phyloP scores from a whole-genome alignment of 2,329 filamentous ascomycete genomes.

The Sordariomycetes sp. region DNA sequence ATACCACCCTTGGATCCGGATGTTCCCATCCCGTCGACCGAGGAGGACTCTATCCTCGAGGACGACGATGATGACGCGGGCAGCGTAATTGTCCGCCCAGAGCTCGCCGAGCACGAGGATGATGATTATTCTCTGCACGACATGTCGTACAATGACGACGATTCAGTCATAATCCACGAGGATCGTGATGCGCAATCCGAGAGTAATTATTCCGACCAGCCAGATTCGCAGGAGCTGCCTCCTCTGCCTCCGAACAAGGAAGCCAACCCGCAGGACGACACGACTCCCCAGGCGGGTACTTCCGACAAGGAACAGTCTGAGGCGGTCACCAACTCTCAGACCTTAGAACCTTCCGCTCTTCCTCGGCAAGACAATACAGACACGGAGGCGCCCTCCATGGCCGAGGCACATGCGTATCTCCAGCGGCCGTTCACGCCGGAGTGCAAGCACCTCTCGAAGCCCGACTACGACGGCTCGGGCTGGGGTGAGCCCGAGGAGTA shows the following conservation, averaged over 20 bases:
- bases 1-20: slow-evolving; percentile 65
- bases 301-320: slow-evolving; percentile 1
- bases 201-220: slow-evolving; percentile 19
- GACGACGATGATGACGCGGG: slow-evolving; percentile 29
- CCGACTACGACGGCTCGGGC: slow-evolving; percentile 49
- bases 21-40: slow-evolving; percentile 76
- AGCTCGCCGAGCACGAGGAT: slow-evolving; percentile 50
- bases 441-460: slow-evolving; percentile 33
- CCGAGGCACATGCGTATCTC: slow-evolving; percentile 20
- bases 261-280: slow-evolving; percentile 16
- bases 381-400: slow-evolving; percentile 16
- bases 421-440: slow-evolving; percentile 35
- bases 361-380: slow-evolving; percentile 2
- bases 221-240: background rate
- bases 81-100: slow-evolving; percentile 56
- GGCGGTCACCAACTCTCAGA: slow-evolving; percentile 7
- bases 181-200: slow-evolving; percentile 20
- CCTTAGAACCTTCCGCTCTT: slow-evolving; percentile 16
- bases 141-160: slow-evolving; percentile 22
- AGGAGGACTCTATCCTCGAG: slow-evolving; percentile 43
- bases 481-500: slow-evolving; percentile 36
- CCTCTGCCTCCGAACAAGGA: slow-evolving; percentile 8
- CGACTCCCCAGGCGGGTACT: slow-evolving; percentile 6
- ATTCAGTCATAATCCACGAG: slow-evolving; percentile 38
- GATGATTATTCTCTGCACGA: slow-evolving; percentile 13